Percentiles rank a stretch among this genome's conserved stretches.
These are phyloP conservation scores for Tuber borchii DNA, from an alignment of 495 filamentous ascomycete genomes.

Conservation along the genomic window DNA sequence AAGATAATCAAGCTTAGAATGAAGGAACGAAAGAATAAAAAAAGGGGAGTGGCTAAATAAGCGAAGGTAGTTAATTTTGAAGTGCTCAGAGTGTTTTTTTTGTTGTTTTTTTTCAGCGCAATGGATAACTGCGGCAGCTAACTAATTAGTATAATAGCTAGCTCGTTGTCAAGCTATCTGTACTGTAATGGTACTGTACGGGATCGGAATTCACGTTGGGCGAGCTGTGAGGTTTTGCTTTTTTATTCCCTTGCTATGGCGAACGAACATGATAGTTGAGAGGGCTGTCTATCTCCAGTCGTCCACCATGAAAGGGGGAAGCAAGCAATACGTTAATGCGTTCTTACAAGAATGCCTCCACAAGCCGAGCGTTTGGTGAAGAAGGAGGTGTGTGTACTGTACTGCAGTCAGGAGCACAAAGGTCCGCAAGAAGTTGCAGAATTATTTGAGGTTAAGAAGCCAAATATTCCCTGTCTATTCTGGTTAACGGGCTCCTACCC, in stretches of 20 bases:
- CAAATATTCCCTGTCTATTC: background rate
- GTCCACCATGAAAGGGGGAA: background rate
- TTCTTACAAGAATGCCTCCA: background rate
- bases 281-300: background rate
- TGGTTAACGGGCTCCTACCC: background rate
- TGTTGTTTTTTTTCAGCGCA: background rate
- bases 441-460: background rate
- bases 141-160: background rate
- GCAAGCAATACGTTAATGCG: background rate
- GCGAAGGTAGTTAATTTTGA: background rate
- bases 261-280: background rate
- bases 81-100: background rate
- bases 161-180: background rate
- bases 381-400: background rate
- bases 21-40: background rate
- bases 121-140: background rate
- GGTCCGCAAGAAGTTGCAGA: background rate
- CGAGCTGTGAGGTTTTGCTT: background rate
- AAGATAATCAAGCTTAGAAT: background rate
- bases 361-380: background rate
- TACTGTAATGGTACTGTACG: background rate
- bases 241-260: background rate
- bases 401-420: background rate
- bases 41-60: background rate
- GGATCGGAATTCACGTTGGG: background rate